Evolutionary conservation across 768 basidiomycete species (phyloP), one percentile per base, ranked within the genome.

Genomic region (Podaxis pistillaris): DNA sequence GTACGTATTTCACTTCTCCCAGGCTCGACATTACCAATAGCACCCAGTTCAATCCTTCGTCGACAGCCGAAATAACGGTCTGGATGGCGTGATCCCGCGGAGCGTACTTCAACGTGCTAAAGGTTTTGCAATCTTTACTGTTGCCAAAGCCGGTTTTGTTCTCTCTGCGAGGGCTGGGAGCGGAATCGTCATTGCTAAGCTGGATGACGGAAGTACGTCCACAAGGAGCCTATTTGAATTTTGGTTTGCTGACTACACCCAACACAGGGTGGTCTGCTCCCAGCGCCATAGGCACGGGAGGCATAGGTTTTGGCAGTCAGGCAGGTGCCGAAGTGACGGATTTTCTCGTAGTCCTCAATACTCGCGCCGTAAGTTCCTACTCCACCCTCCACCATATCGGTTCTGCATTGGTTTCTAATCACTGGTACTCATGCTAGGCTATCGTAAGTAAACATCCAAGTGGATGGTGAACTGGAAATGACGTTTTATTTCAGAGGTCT

Each of bases 221-320:
- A 46, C 60, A 51, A 51, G 46, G 33, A 47, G 19, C n/a, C 52
- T 28, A 17, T 50, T 33, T 33, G 53, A 49, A 53, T 59, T 60
- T 60, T 63, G 6, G 28, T 40, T 28, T 26, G 63, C 22, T 62
- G 59, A 60, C 37, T 17, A 7, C 12, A 26, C 4, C 26, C 24
- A 59, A 46, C 61, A 38, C 36, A 94, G 91, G 85, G 40, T 99
- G 96, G 96, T 93, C 92, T 38, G 88, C 95, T 19, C 97, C 97
- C 2, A 91, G 90, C 71, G 97, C 96, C 2, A 96, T 99, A 50
- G 96, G 95, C 26, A 89, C 93, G 2, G 96, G 90, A 13, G 96
- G 96, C 0, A 71, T 96, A 4, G 96, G 96, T 0, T 78, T 96
- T 3, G 97, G 96, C 53, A 86, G 89, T 19, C 91, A 93, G 69